A percentile compares a stretch with the other conserved stretches of the same genome.
Conservation (phyloP, 805 yeast species). For the Candida wancherniae region DNA sequence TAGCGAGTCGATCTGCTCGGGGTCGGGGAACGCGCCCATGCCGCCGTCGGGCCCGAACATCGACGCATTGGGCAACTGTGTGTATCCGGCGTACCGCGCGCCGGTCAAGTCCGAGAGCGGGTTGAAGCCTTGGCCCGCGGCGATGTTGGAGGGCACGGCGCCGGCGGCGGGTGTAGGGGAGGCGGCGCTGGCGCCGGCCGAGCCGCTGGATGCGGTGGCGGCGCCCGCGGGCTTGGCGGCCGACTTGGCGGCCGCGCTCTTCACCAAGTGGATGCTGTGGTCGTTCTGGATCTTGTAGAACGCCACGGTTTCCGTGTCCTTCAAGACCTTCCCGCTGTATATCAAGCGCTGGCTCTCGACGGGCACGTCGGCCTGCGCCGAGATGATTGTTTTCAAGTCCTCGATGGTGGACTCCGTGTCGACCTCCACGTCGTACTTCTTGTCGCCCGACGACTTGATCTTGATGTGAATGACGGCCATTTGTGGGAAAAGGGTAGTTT, state of each 20-base stretch:
- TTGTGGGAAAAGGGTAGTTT: too few species aligned
- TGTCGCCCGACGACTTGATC: constrained; percentile 62
- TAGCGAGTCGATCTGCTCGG: constrained; percentile 69
- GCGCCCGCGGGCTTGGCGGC: constrained; percentile 21
- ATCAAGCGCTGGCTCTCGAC: constrained; percentile 82
- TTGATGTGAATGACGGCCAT: constrained; percentile 29
- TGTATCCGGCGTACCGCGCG: constrained; percentile 91
- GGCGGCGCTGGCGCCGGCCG: constrained; percentile 17
- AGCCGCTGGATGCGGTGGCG: constrained; percentile 9
- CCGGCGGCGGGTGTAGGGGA: constrained; percentile 1
- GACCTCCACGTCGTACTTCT: constrained; percentile 65
- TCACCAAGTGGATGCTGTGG: constrained; percentile 85
- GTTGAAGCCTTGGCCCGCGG: constrained; percentile 87
- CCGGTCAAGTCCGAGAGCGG: constrained; percentile 91
- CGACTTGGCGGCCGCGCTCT: constrained; percentile 45
- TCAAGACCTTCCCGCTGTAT: constrained; percentile 89
- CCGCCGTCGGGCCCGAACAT: constrained; percentile 97
- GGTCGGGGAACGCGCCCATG: constrained; percentile 65
- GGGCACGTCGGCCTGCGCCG: constrained; percentile 59
- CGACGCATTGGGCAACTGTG: constrained; percentile 79
- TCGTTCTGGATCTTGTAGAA: constrained; percentile 80
- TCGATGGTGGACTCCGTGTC: constrained; percentile 51
- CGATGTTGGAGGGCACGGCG: constrained; percentile 68
- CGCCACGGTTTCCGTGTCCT: constrained; percentile 71
- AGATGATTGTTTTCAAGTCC: constrained; percentile 64